Base-by-base conservation (phyloP, 2,329 filamentous ascomycete genomes). In the Penicillium sp. region DNA sequence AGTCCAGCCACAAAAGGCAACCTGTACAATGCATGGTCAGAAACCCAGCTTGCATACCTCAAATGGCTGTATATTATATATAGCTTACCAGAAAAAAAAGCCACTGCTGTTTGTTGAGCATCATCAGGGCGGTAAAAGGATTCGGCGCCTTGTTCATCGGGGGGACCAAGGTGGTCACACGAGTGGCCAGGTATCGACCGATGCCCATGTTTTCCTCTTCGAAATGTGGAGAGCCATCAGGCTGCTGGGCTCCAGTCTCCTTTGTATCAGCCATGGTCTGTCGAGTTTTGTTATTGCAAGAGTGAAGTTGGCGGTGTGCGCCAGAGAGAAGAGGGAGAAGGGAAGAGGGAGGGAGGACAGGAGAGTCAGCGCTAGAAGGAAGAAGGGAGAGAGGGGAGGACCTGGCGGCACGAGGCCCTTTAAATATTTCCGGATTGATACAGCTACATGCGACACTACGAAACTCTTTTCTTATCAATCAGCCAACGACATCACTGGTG, bases 21-120 rank as follows among this genome's bases (percentile, higher is more conserved):
- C 67, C 71, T 73, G 45, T 48, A 12, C n/a, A 30, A 49, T 48
- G 30, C 30, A 35, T 40, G 16, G 33, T 28, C 18, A 35, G 40
- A 18, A 16, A 2, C 23, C 30, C 7, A n/a, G 12, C 12, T 16
- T 30, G 21, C 5, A 47, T 18, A 20, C n/a, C 5, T 14, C 21
- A 3, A 9, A 9, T 6, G 11, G 20, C 23, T 20, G 26, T 16
- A 21, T 18, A 8, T 9, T 16, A 21, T 18, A 8, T 9, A 21
- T 18, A n/a, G 28, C 65, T 33, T 59, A 75, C 73, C 7, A 74
- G 65, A 66, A 83, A 84, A 68, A 83, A 82, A n/a, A 83, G 72
- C 81, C 81, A 84, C 72, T 84, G 81, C 48, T 82, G 78, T 28
- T 65, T 65, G 60, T 81, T 83, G 6, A 84, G 72, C 47, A 82